phyloP scores from a whole-genome alignment of 1,284 basidiomycete species.

The Ceratobasidium theobromae region DNA sequence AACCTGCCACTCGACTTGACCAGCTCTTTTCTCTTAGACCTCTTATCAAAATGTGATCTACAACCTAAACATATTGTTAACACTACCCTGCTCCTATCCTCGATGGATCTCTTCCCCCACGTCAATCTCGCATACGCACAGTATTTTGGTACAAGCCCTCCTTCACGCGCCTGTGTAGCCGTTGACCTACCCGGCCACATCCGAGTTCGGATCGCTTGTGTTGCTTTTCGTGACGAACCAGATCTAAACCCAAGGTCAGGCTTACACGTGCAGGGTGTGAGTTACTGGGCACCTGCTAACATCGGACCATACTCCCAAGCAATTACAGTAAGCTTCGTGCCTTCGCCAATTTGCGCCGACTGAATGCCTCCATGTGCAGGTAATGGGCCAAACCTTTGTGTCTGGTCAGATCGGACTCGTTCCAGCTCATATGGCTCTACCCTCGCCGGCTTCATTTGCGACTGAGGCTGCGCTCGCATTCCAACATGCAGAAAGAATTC shows the following conservation, averaged over 20 bases:
- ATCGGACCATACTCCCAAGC: conserved; percentile 99
- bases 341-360: neutral
- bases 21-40: neutral
- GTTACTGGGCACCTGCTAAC: conserved; percentile 99
- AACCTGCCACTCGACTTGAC: neutral
- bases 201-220: conserved; percentile 72
- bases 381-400: conserved; percentile 73
- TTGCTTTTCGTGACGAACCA: conserved; percentile 55
- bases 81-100: conserved; percentile 82
- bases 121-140: conserved; percentile 78
- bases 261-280: conserved; percentile 91
- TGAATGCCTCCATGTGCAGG: conserved; percentile 48
- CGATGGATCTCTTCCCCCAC: conserved; percentile 72
- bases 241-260: conserved; percentile 57
- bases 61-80: conserved; percentile 59
- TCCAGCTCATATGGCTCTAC: conserved; percentile 71
- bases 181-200: conserved; percentile 62
- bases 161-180: conserved; percentile 88
- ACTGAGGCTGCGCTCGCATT: conserved; percentile 71
- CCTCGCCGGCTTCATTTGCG: conserved; percentile 57
- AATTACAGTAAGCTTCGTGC: conserved; percentile 60
- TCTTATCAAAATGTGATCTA: neutral
- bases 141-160: conserved; percentile 89
- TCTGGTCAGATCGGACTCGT: conserved; percentile 95
- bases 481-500: conserved; percentile 79